Evolutionary conservation across 2,329 filamentous ascomycete species (phyloP).

Genomic region (Aureobasidium vineae): DNA sequence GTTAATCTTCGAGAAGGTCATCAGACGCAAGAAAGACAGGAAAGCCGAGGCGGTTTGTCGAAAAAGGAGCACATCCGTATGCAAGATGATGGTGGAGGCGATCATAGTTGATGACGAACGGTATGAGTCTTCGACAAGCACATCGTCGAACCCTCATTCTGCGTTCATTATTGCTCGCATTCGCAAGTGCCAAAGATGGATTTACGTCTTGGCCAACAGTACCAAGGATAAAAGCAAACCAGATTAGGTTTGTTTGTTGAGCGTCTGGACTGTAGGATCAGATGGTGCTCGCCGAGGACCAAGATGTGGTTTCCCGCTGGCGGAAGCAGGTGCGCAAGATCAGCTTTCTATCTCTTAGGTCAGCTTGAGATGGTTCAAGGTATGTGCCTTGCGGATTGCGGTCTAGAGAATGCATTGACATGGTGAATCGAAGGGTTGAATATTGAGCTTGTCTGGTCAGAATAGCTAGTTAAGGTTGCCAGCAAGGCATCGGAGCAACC

Average conservation of each 20-base stretch:
- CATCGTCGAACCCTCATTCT: background rate
- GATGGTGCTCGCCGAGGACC: background rate
- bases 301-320: background rate
- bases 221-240: background rate
- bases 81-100: constrained; percentile 5
- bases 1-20: constrained; percentile 9
- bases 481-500: too few relatives aligned
- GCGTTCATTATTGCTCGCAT: background rate
- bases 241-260: background rate
- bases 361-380: too few relatives aligned
- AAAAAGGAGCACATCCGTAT: background rate
- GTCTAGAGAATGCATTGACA: background rate
- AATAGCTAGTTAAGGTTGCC: background rate
- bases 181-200: background rate
- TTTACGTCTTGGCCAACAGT: background rate
- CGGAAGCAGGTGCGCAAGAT: background rate
- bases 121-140: background rate
- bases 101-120: background rate
- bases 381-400: background rate
- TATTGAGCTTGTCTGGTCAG: background rate
- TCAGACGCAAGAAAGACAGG: background rate
- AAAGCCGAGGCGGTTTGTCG: background rate
- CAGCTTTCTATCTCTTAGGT: background rate
- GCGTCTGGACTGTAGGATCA: constrained; percentile 4
- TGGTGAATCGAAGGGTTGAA: background rate